phyloP scores from a whole-genome alignment of 495 filamentous ascomycete species.

The Podospora fimiseda region DNA sequence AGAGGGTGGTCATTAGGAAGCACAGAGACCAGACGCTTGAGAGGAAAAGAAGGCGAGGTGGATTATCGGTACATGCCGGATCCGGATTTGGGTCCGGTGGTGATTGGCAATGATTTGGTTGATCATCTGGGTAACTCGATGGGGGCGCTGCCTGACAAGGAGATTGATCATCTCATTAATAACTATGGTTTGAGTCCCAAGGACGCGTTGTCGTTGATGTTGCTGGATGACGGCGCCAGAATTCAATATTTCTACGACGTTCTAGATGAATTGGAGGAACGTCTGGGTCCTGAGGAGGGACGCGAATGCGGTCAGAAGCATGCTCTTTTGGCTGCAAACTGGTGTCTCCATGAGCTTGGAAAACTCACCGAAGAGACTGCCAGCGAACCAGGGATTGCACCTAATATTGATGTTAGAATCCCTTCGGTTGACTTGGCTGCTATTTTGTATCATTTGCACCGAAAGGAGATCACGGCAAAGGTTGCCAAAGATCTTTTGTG shows the following conservation, averaged over 20 bases:
- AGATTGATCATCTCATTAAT: conserved; percentile 51
- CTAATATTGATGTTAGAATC: conserved; percentile 44
- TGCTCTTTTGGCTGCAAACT: conserved; percentile 49
- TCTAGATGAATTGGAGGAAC: conserved; percentile 46
- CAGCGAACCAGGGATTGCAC: conserved; percentile 33
- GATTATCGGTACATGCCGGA: conserved; percentile 99
- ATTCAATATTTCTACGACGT: conserved; percentile 79
- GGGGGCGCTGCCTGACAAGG: conserved; percentile 63
- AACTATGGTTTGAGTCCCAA: conserved; percentile 66
- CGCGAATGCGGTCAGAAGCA: conserved; percentile 11
- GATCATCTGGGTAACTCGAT: conserved; percentile 51
- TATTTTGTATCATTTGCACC: conserved; percentile 58
- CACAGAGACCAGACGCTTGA: conserved; percentile 68
- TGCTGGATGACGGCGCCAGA: conserved; percentile 71
- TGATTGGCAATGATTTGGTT: conserved; percentile 67
- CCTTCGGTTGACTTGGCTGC: conserved; percentile 55
- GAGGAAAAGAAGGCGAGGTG: conserved; percentile 94
- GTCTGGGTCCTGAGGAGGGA: conserved; percentile 31
- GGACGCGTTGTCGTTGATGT: conserved; percentile 76
- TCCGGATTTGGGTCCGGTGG: conserved; percentile 75
- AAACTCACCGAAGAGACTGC: conserved; percentile 49
- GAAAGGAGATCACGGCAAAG: conserved; percentile 63
- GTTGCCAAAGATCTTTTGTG: conserved; percentile 70
- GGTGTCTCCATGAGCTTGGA: conserved; percentile 86
- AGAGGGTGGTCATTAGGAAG: conserved; percentile 82